Percentiles rank a stretch among this genome's conserved stretches.
phyloP scores from a whole-genome alignment of 345 rosid species.

The Mercurialis annua region DNA sequence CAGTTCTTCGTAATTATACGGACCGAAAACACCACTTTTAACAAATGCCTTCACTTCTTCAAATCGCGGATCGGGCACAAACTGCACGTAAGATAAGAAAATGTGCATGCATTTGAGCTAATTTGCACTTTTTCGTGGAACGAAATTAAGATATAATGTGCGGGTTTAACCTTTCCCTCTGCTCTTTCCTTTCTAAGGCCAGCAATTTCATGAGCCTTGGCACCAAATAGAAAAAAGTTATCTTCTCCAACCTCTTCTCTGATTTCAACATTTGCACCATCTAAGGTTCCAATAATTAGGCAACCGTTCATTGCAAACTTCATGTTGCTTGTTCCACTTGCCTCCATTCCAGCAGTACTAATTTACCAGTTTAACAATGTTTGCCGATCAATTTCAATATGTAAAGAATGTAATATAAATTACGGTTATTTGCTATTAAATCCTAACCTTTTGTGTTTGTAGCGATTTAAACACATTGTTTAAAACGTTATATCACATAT shows the following conservation, averaged over 20 bases:
- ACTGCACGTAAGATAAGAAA: conserved; percentile 19
- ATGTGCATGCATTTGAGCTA: too few species aligned
- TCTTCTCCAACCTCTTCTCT: conserved; percentile 53
- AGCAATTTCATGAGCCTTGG: conserved; percentile 43
- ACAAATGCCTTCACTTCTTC: conserved; percentile 50
- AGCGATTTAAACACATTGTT: too few species aligned
- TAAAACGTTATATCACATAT: too few species aligned
- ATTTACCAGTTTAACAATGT: neutral
- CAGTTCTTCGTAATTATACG: conserved; percentile 41
- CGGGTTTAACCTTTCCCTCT: conserved; percentile 40
- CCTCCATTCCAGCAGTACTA: conserved; percentile 59
- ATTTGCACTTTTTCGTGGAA: neutral
- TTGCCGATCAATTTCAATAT: neutral
- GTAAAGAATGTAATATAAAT: too few species aligned
- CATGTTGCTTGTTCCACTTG: conserved; percentile 58
- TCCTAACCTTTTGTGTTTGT: too few species aligned
- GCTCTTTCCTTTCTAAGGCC: conserved; percentile 46
- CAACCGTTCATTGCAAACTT: conserved; percentile 57
- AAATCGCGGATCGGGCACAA: conserved; percentile 39
- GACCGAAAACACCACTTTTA: conserved; percentile 42
- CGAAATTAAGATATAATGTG: too few species aligned
- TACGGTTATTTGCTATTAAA: too few species aligned
- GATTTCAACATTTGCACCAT: conserved; percentile 55
- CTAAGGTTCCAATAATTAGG: conserved; percentile 44
- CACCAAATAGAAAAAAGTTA: conserved; percentile 50